Base-by-base conservation (phyloP, 2,329 filamentous ascomycete species). In the Xylaria digitata region DNA sequence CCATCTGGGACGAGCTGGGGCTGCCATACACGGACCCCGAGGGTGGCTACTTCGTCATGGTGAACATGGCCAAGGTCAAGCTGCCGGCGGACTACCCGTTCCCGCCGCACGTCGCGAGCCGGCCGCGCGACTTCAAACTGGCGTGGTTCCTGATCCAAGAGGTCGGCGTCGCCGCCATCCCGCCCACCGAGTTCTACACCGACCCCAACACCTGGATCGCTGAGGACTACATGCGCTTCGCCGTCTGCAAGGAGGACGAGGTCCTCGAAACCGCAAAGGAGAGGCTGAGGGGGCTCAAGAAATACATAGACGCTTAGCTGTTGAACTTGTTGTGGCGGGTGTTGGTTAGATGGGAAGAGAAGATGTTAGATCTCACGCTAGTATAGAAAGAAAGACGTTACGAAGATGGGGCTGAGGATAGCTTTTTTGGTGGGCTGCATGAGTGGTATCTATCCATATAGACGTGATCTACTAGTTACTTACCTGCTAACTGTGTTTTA, bases 101-200 rank as follows among this genome's bases (percentile, higher is more conserved):
- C 84, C 96, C 96, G 32, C 85, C 90, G 1, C 93, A 97, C 77
- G 95, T 99, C 42, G 92, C 92, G 15, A 89, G 85, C 75, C 88
- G 96, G 1, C 93, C 96, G 26, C 86, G 96, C 34, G 96, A 99
- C 79, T 99, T 98, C 82, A 93, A 97, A 84, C 87, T 99, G 53
- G 89, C 90, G 42, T 99, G 95, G 95, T 98, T 98, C 82, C 82
- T 97, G 74, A 99, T 99, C 80, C 94, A 94, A 78, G 95, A 99
- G 82, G 84, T 99, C 21, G 96, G 96, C 9, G 93, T 99, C 32
- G 96, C 96, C 2, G 94, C 95, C 8, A 97, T 99, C 69, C 96
- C 96, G 19, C 96, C 96, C 0, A 97, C 94, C 0, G 96, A 99
- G 80, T 99, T 99, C 80, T 98, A 97, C 79, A 97, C 95, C 0